Evolutionary conservation across 2,329 filamentous ascomycete genomes (phyloP), one percentile per base, ranked within the genome.

Genomic region (Stromatinia cepivora): DNA sequence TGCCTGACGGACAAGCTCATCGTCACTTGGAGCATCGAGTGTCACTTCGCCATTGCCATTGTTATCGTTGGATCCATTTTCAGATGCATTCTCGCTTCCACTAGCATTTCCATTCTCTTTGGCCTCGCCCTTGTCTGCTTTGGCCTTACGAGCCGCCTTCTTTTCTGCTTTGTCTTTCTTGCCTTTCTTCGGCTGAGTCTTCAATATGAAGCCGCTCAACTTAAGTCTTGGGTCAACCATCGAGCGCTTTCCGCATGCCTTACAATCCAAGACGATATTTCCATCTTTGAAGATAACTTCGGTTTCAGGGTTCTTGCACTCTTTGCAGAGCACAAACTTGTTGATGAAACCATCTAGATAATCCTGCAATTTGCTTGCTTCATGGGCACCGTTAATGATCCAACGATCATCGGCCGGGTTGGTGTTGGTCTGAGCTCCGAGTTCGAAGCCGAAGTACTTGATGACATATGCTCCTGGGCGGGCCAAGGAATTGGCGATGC

Each of bases 371-470:
- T 98, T 98, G 81, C 86, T 84, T 72, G 94, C 90, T 76, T 99
- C 95, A 80, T 99, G 95, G 75, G 94, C 93, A 80, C 95, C 95
- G 84, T 99, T 99, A 88, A 99, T 98, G 84, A 99, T 99, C 94
- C 95, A 99, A 80, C 95, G 95, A 81, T 99, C 95, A 81, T 98
- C 94, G 78, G 93, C 90, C 75, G 95, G 94, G 80, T 97, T 95
- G 77, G 93, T 94, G 84, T 97, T 98, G 85, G 95, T 97, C 85
- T 98, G 95, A 77, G 95, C 95, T 80, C 95, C 95, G 70, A 99
- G 90, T 84, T 99, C 95, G 81, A 99, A 98, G 77, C 95, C 95
- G 79, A 99, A 99, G 86, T 97, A 99, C 86, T 99, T 99, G 90
- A 99, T 98, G 80, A 99, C 88, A 81, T 97, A 97, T 79, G 92